Evolutionary conservation across 768 basidiomycete genomes (phyloP), one percentile per base, ranked within the genome.

Genomic region (Psilocybe azurescens): DNA sequence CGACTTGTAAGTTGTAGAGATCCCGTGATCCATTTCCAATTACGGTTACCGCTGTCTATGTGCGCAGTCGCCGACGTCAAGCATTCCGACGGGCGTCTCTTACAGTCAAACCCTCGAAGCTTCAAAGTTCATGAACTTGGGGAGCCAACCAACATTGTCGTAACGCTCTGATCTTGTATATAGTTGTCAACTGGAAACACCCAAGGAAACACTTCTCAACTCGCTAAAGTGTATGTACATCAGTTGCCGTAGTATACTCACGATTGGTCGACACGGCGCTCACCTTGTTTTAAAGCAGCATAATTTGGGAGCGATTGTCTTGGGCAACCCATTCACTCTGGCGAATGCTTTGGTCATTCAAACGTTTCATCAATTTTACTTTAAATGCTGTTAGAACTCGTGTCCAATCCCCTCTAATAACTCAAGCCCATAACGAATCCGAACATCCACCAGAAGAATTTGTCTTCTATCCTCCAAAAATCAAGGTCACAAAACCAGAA

Each of bases 321-420:
- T 18, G 49, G 10, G 28, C 18, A 29, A 29, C 16, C 5, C 36
- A 29, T 11, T 59, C 24, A 53, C 32, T 16, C 16, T 44, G 16
- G 30, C 52, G 55, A 49, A 70, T 67, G 66, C 53, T 63, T 30
- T 67, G 65, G 66, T 56, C 66, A 44, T 64, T 67, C 29, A 59
- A 61, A 41, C 49, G 49, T 13, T 52, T 70, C 29, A 53, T 63
- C 13, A 64, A 58, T 29, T 68, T 68, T 58, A 59, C 66, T 49
- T 59, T 60, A 41, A 53, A 58, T 36, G 11, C 53, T 28, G 16
- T 53, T 16, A 36, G 41, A 33, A 47, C 41, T 51, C 30, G 29
- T 16, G 39, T 52, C 16, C 20, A 52, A 20, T n/a, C 54, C 5
- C 14, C 59, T 44, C 14, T 5, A 44, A n/a, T 5, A 44, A n/a